Evolutionary conservation across 1,284 basidiomycete genomes (phyloP).

Genomic region (Ceratobasidium sp.): DNA sequence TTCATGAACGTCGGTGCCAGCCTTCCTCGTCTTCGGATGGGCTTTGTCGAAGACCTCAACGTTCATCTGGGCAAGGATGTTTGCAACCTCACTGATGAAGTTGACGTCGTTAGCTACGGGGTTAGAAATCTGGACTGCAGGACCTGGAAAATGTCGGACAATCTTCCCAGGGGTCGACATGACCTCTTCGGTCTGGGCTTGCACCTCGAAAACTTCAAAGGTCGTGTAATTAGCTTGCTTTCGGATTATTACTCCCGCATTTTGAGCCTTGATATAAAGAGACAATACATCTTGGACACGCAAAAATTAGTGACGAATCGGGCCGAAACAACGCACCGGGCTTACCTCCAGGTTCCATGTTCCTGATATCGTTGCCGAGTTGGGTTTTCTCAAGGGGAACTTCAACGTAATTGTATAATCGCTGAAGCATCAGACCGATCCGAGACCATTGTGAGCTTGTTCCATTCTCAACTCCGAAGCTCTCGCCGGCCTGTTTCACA

Average conservation of each 20-base stretch:
- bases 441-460: neutral
- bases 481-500: neutral
- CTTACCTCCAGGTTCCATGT: neutral
- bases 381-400: neutral
- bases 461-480: conserved; percentile 46
- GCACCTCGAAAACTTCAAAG: conserved; percentile 56
- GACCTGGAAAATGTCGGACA: conserved; percentile 50
- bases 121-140: conserved; percentile 42
- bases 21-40: conserved; percentile 44
- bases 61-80: conserved; percentile 52
- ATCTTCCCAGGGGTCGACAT: conserved; percentile 54
- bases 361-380: neutral
- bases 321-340: neutral
- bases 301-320: neutral
- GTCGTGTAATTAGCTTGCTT: conserved; percentile 45
- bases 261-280: conserved; percentile 54
- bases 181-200: conserved; percentile 49
- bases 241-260: conserved; percentile 55
- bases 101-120: conserved; percentile 46
- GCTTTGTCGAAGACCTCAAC: conserved; percentile 42
- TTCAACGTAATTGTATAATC: neutral
- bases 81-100: conserved; percentile 50
- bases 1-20: conserved; percentile 47
- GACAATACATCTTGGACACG: conserved; percentile 50
- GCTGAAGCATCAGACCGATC: neutral